These are phyloP conservation scores for Aegilops umbellulata DNA, from an alignment of 176 grass and related monocot species.

Conservation along the genomic window DNA sequence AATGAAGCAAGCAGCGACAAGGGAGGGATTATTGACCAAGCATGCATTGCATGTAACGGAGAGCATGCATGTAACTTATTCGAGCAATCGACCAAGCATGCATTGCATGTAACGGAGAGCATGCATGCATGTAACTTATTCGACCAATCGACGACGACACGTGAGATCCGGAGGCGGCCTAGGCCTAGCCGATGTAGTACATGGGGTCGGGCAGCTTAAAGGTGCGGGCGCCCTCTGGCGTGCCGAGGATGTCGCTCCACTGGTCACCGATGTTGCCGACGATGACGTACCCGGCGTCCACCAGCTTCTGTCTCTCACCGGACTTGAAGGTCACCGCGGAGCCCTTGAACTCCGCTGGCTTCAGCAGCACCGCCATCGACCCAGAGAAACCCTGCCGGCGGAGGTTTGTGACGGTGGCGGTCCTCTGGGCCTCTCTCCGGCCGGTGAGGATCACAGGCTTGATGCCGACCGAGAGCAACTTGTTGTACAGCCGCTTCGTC, in stretches of 20 bases:
- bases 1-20: no score
- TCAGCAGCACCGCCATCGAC: conserved; percentile 42
- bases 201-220: no score
- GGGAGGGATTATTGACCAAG: no score
- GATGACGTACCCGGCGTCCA: conserved; percentile 31
- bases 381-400: not conserved
- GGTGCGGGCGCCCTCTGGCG: no score
- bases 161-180: no score
- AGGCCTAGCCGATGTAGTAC: no score
- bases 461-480: conserved; percentile 4
- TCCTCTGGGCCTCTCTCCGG: conserved; percentile 20
- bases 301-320: conserved; percentile 32
- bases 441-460: conserved; percentile 52
- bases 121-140: no score
- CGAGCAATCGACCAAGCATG: no score
- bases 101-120: no score
- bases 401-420: conserved; percentile 16
- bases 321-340: not conserved
- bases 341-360: not conserved
- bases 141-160: no score
- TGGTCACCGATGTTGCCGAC: conserved; percentile 57
- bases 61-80: no score
- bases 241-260: conserved; percentile 54
- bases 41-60: no score
- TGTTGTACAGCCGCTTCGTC: conserved; percentile 29